Base-by-base conservation (phyloP, 768 basidiomycete species). In the Dioszegia hungarica region DNA sequence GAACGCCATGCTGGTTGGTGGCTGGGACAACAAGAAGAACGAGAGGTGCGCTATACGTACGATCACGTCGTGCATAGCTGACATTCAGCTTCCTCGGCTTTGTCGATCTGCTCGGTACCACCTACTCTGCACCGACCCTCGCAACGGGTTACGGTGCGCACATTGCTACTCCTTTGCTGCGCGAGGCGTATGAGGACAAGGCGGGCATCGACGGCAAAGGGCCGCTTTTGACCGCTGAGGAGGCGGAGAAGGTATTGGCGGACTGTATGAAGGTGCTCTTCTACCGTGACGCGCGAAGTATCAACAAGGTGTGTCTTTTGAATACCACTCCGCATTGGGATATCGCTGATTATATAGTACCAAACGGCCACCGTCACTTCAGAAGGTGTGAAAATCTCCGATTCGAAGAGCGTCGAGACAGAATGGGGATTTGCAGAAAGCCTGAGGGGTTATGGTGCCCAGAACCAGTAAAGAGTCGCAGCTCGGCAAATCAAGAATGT, bases 31-130 rank as follows among this genome's bases (percentile, higher is more conserved):
- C 57, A 88, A 86, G 15, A 81, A 88, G 75, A 56, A 61, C 36
- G 70, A 72, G 52, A 82, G 82, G 91, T 90, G 54, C 22, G 81
- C 31, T 36, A 5, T 2, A 17, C 37, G 71, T 0, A 24, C 12
- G 19, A 20, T 28, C 27, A 25, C 19, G n/a, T 51, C 44, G 40
- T 10, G 54, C 17, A 20, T 27, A 24, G 55, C 41, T 49, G 33
- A 54, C n/a, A 17, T 11, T 20, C 67, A 95, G 92, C 20, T 97
- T 95, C 81, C 78, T 98, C 45, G 85, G 90, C 5, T 97, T 86
- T 70, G 93, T 99, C 43, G 94, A 99, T 76, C 81, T 98, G 5
- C 81, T 94, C 20, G 95, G 94, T n/a, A 94, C 91, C 25, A 99
- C 95, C 0, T 98, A 98, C 76, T 82, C 87, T 9, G 85, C 94